Evolutionary conservation across 2,329 filamentous ascomycete species (phyloP), one percentile per base, ranked within the genome.

Genomic region (Penicillium fuscoglaucum): DNA sequence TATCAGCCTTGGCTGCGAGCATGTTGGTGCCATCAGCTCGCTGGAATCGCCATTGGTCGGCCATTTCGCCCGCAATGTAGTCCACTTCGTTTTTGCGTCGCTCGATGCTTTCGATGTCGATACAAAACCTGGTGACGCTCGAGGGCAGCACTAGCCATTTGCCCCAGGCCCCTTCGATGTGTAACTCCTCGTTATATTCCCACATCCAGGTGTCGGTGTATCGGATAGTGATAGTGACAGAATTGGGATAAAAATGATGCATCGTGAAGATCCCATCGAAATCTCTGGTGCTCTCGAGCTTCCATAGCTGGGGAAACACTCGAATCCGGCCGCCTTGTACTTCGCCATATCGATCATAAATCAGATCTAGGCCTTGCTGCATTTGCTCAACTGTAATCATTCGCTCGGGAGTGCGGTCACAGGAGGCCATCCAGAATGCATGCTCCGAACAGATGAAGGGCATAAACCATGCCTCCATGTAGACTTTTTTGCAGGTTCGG

Each of bases 131-230:
- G 1, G 67, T 63, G 17, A 82, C 69, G 4, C 72, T 74, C 0
- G 59, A 4, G 0, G 75, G 70, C 29, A 81, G 59, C 0, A 61
- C 56, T 1, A 72, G 49, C 0, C 15, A 39, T 5, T 63, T 29
- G n/a, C 80, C 71, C 79, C 79, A 82, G 0, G 37, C 10, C 1
- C 68, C 70, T 0, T 70, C 63, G 29, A 82, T 74, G 5, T 62
- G 58, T 6, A 82, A 66, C 2, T 69, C 70, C 4, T 63, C 43
- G 51, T 80, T 72, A 0, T 49, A 0, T 61, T 81, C 77, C 79
- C 79, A 80, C 19, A 50, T 68, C 78, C 78, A 82, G 72, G 79
- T 82, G 59, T 83, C 81, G 2, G 79, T 74, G 57, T 83, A 81
- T 0, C 80, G 76, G 8, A 83, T 74, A 0, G 80, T 83, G 12